These are phyloP conservation scores for Kwoniella europaea DNA, from an alignment of 768 basidiomycete species.

Conservation along the genomic window DNA sequence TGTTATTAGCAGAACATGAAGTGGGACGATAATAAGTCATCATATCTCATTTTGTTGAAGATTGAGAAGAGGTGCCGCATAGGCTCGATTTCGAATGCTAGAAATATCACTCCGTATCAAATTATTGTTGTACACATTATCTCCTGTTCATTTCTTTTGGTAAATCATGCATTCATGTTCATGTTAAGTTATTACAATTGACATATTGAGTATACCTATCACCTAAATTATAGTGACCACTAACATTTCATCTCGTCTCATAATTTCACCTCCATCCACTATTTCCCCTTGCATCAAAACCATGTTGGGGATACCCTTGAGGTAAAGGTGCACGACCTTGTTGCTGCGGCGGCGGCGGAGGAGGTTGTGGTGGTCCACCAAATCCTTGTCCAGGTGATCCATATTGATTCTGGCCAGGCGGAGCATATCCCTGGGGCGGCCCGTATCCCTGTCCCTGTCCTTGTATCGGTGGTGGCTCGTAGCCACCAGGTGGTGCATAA, in stretches of 20 bases:
- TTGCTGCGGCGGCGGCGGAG: not conserved
- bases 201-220: not conserved
- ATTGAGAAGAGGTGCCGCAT: not conserved
- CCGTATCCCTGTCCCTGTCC: slow-evolving; percentile 17
- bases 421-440: slow-evolving; percentile 10
- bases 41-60: too few relatives aligned
- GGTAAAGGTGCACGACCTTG: slow-evolving; percentile 11
- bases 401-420: not conserved
- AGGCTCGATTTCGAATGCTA: too few relatives aligned
- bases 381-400: slow-evolving; percentile 21
- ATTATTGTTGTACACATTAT: not conserved
- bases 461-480: not conserved
- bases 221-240: too few relatives aligned
- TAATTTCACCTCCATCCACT: slow-evolving; percentile 12
- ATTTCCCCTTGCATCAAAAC: slow-evolving; percentile 15
- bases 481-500: slow-evolving; percentile 15
- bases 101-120: not conserved
- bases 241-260: too few relatives aligned
- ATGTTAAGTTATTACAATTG: not conserved
- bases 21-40: slow-evolving; percentile 50
- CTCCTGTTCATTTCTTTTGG: not conserved
- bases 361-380: slow-evolving; percentile 21
- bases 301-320: slow-evolving; percentile 15
- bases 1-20: slow-evolving; percentile 94
- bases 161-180: not conserved